Conservation (phyloP, 2,329 filamentous ascomycete species). For the Colletotrichum sp. region DNA sequence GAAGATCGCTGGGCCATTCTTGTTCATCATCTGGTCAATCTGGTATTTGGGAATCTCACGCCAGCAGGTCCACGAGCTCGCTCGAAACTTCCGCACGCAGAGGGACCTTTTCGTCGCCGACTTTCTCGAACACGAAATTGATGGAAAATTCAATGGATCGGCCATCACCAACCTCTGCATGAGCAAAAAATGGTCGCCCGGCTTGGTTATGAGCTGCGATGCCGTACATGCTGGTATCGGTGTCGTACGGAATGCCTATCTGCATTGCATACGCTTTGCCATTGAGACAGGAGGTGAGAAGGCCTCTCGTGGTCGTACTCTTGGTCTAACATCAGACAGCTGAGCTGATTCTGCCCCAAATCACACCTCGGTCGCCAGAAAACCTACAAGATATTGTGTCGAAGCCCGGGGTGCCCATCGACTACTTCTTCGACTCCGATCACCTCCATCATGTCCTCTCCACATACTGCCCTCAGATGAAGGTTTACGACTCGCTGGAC, state of each 20-base stretch:
- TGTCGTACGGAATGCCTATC: constrained; percentile 47
- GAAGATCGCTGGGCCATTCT: constrained; percentile 23
- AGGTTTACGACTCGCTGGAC: constrained; percentile 36
- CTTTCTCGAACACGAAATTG: constrained; percentile 37
- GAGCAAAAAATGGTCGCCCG: constrained; percentile 41
- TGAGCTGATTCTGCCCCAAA: constrained; percentile 41
- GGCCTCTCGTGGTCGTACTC: background rate
- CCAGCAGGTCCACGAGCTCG: constrained; percentile 26
- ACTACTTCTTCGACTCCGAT: constrained; percentile 38
- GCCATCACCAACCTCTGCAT: constrained; percentile 38
- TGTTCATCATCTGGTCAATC: constrained; percentile 29
- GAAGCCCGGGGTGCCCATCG: constrained; percentile 28
- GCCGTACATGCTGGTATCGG: constrained; percentile 48
- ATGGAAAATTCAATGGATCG: constrained; percentile 33
- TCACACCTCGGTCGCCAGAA: constrained; percentile 34
- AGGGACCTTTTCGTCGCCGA: constrained; percentile 36
- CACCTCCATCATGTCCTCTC: constrained; percentile 34
- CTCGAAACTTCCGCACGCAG: constrained; percentile 34
- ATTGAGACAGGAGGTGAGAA: constrained; percentile 50
- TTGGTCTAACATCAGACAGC: constrained; percentile 27
- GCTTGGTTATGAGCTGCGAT: constrained; percentile 47
- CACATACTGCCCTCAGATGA: constrained; percentile 40
- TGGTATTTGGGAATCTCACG: constrained; percentile 26
- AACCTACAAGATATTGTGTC: constrained; percentile 28
- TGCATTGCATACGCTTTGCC: constrained; percentile 50